These are phyloP conservation scores for Madurella mycetomatis DNA, from an alignment of 2,329 filamentous ascomycete genomes.

Conservation along the genomic window DNA sequence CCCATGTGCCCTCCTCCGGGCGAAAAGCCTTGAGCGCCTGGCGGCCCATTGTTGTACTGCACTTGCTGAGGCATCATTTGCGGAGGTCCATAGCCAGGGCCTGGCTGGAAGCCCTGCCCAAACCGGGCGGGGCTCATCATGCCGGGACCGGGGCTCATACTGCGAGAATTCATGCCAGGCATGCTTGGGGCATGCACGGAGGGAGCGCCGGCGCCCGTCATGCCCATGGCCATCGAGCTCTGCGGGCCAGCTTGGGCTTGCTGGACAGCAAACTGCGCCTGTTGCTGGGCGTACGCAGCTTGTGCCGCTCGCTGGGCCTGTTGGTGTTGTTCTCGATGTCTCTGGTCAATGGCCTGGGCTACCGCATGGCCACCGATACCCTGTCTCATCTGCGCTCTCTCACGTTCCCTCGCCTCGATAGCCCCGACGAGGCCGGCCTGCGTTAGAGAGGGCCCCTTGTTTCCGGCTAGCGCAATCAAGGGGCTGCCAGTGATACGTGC, in stretches of 20 bases:
- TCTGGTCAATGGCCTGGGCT: constrained; percentile 66
- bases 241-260: constrained; percentile 24
- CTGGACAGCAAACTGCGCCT: constrained; percentile 30
- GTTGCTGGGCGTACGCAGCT: constrained; percentile 31
- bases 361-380: constrained; percentile 66
- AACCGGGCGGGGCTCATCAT: constrained; percentile 14
- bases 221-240: constrained; percentile 24
- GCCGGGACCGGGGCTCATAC: constrained; percentile 25
- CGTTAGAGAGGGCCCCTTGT: constrained; percentile 43
- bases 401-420: constrained; percentile 74
- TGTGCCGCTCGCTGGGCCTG: constrained; percentile 35
- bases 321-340: constrained; percentile 43
- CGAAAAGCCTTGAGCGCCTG: constrained; percentile 7
- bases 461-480: constrained; percentile 62
- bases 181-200: constrained; percentile 27
- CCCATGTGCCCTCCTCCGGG: constrained; percentile 15
- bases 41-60: constrained; percentile 13
- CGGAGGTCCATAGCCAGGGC: constrained; percentile 19
- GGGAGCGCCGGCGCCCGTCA: constrained; percentile 23
- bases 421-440: constrained; percentile 67
- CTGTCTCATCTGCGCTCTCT: constrained; percentile 66
- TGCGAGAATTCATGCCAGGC: constrained; percentile 19
- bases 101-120: constrained; percentile 20
- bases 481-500: constrained; percentile 75
- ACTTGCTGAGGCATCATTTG: constrained; percentile 22